Evolutionary conservation across 371 early-diverging fungal genomes (phyloP), one percentile per base, ranked within the genome.

Genomic region (Rhizopus arrhizus): DNA sequence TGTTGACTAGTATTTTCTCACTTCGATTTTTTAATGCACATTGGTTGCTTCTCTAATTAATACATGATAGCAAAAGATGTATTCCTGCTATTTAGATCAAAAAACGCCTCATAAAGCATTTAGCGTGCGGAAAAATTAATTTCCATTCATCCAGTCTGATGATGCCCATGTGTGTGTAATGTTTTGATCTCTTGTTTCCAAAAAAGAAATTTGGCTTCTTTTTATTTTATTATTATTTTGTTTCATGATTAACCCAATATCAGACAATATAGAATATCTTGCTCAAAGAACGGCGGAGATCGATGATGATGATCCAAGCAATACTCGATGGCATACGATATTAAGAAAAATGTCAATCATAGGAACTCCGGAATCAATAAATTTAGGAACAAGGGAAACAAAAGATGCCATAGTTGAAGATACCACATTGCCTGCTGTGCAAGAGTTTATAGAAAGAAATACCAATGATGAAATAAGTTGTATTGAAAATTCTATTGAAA

Each of bases 401-500:
- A 47, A 12, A 58, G 50, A 46, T 16, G 32, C 11, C 53, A 46
- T 38, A 53, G 60, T 56, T 41, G 64, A 56, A 50, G 75, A 74
- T 15, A 66, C 69, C 41, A 62, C 69, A 9, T 54, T 80, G 29
- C 80, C 80, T 3, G 71, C 75, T 5, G 66, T 75, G 12, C 75
- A 80, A 59, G 77, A 80, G 65, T 58, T 50, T 11, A 62, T 58
- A 28, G 12, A 49, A 5, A 61, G 36, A 8, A 54, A 67, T 7
- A 42, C 54, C 8, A 31, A 36, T n/a, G 58, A 60, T 33, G 52
- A 62, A n/a, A 68, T 54, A 45, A 71, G 63, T 32, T 80, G 74
- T 62, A 76, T 79, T 51, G 76, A 76, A 47, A 73, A 73, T 45
- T 75, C 80, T 4, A 75, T 77, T 55, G 74, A 67, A 22, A 64